Evolutionary conservation across 495 filamentous ascomycete genomes (phyloP).

Genomic region (Penicilliopsis zonata): DNA sequence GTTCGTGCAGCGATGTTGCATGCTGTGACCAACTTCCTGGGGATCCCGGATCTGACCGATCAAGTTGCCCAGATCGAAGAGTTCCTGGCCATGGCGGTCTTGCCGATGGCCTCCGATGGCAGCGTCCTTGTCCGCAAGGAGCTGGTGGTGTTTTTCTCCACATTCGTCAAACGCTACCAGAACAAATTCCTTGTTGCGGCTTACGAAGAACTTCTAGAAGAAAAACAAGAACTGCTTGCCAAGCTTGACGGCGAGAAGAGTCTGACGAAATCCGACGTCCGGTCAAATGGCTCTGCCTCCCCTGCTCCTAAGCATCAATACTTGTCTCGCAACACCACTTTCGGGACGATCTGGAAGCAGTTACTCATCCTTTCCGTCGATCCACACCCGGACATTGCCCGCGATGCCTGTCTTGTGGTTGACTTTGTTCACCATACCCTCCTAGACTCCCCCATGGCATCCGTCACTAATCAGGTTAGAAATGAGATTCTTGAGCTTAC

Average conservation of each 20-base stretch:
- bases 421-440: constrained; percentile 73
- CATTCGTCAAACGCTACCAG: constrained; percentile 82
- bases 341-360: constrained; percentile 88
- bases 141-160: constrained; percentile 83
- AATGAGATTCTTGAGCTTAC: constrained; percentile 61
- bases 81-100: constrained; percentile 66
- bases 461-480: constrained; percentile 56
- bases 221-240: constrained; percentile 53
- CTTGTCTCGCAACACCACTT: constrained; percentile 76
- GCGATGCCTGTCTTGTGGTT: constrained; percentile 66
- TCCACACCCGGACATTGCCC: constrained; percentile 85
- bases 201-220: constrained; percentile 81
- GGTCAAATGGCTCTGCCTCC: constrained; percentile 1
- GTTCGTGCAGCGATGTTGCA: constrained; percentile 89
- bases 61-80: constrained; percentile 87
- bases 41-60: constrained; percentile 84
- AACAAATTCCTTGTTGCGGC: constrained; percentile 85
- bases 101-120: constrained; percentile 82
- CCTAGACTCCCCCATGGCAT: constrained; percentile 62
- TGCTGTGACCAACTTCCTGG: constrained; percentile 84
- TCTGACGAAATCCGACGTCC: constrained; percentile 7
- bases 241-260: constrained; percentile 22
- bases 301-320: constrained; percentile 15
- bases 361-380: constrained; percentile 82
- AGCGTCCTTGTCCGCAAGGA: constrained; percentile 90